Base-by-base conservation (phyloP, 495 filamentous ascomycete species). In the Xylona heveae region DNA sequence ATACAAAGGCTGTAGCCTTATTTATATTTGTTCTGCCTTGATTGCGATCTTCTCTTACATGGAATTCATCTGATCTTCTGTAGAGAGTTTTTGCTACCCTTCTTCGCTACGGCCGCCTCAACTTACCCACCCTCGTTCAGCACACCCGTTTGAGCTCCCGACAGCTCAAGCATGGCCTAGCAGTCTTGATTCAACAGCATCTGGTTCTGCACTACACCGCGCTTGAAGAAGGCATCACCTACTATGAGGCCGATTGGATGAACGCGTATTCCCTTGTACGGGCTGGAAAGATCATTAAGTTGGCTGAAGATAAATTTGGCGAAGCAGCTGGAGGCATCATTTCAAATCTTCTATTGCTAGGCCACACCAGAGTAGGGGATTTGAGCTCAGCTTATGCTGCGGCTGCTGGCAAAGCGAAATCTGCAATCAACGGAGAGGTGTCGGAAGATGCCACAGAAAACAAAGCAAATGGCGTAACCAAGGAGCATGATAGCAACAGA, bases 181-280 rank as follows among this genome's bases (percentile, higher is more conserved):
- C 65, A 21, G 73, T 84, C 17, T 76, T 99, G 43, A 61, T 85
- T 27, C 88, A 95, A 48, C 72, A 90, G 42, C 78, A 84, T 38
- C 64, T 99, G 12, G 63, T 91, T 7, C 75, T 72, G 45, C 73
- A 84, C 50, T 66, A 71, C 40, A 64, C 67, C 35, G 68, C 78
- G 24, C 42, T 56, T 24, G 64, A 73, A 33, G 61, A 68, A 34
- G 64, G 60, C 22, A 45, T 59, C 21, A 75, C 79, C 16, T 66
- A 69, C 45, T 95, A 94, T 53, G 76, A 90, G 42, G 74, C 78
- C 16, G 74, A 88, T 35, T 52, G 66, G 42, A 55, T 65, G 29
- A 60, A 74, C 17, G 72, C 79, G 30, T 94, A 95, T 47, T 67
- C 67, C 38, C 61, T 95, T 22, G 54, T 78, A 12, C 75, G 85